Conservation (phyloP, 768 basidiomycete species). For the Lentinus brumalis region DNA sequence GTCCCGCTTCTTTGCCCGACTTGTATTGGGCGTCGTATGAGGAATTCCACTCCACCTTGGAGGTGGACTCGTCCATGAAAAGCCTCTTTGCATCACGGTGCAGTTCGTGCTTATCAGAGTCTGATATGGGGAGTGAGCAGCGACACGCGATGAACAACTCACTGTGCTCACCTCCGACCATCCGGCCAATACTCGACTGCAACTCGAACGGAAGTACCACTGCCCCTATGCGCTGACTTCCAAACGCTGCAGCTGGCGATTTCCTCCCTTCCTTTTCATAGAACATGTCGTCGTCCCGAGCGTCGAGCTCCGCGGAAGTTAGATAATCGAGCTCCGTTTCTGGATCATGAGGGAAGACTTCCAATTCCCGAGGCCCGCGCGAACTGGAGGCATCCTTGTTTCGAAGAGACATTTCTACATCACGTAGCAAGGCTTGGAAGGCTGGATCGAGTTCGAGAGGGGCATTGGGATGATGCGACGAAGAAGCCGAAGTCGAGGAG, state of each 20-base stretch:
- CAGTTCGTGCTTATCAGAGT: constrained; percentile 61
- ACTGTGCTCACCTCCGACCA: constrained; percentile 61
- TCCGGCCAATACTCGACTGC: constrained; percentile 58
- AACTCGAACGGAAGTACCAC: constrained; percentile 76
- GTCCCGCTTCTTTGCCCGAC: constrained; percentile 55
- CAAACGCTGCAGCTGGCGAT: constrained; percentile 83
- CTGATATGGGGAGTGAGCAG: constrained; percentile 38
- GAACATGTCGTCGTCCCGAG: constrained; percentile 34
- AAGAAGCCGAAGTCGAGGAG: constrained; percentile 34
- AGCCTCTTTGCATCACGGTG: constrained; percentile 75
- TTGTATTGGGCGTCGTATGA: constrained; percentile 61
- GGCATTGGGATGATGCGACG: constrained; percentile 53
- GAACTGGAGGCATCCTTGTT: neutral
- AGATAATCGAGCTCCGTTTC: constrained; percentile 27
- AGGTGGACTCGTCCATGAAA: constrained; percentile 46
- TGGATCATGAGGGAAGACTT: constrained; percentile 44
- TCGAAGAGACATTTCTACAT: constrained; percentile 66
- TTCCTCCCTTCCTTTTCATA: constrained; percentile 49
- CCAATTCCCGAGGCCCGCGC: constrained; percentile 51
- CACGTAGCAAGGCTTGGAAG: constrained; percentile 59
- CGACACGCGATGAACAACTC: neutral
- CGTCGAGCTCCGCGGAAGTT: constrained; percentile 34
- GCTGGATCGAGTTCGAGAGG: constrained; percentile 68
- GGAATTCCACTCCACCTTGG: constrained; percentile 50
- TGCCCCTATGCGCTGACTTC: constrained; percentile 70